Percentiles rank a stretch among this genome's conserved stretches.
These are phyloP conservation scores for Lentinus brumalis DNA, from an alignment of 768 basidiomycete species.

Conservation along the genomic window DNA sequence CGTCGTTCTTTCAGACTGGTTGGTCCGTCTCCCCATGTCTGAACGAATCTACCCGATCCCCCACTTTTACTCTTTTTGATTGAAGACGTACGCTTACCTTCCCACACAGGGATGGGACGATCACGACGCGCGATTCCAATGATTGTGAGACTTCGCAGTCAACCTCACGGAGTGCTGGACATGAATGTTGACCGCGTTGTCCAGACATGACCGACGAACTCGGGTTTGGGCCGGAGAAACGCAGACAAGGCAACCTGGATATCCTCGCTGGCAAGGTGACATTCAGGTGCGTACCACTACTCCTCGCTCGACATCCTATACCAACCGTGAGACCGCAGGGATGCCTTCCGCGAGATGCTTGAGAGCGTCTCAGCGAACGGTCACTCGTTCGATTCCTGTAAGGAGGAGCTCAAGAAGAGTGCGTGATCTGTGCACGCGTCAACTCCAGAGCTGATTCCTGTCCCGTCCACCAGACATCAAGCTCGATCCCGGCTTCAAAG, in stretches of 20 bases:
- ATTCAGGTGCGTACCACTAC: constrained; percentile 56
- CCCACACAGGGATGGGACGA: constrained; percentile 79
- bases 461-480: constrained; percentile 61
- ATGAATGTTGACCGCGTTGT: background rate
- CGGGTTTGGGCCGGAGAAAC: constrained; percentile 77
- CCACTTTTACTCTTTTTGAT: background rate
- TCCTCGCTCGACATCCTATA: background rate
- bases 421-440: constrained; percentile 28
- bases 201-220: constrained; percentile 87
- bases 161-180: too few relatives aligned
- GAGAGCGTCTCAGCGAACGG: constrained; percentile 73
- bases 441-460: constrained; percentile 12
- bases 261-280: constrained; percentile 66
- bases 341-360: constrained; percentile 88
- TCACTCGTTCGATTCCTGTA: constrained; percentile 85
- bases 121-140: constrained; percentile 91
- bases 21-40: constrained; percentile 16
- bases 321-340: constrained; percentile 47
- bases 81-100: background rate
- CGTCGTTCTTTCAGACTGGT: constrained; percentile 92
- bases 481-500: constrained; percentile 86
- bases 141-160: constrained; percentile 60
- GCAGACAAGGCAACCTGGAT: constrained; percentile 73
- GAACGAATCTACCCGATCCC: background rate
- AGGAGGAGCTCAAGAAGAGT: constrained; percentile 74